A percentile compares a stretch with the other conserved stretches of the same genome.
Conservation (phyloP, 2,329 filamentous ascomycete species). For the Colletotrichum gigasporum region DNA sequence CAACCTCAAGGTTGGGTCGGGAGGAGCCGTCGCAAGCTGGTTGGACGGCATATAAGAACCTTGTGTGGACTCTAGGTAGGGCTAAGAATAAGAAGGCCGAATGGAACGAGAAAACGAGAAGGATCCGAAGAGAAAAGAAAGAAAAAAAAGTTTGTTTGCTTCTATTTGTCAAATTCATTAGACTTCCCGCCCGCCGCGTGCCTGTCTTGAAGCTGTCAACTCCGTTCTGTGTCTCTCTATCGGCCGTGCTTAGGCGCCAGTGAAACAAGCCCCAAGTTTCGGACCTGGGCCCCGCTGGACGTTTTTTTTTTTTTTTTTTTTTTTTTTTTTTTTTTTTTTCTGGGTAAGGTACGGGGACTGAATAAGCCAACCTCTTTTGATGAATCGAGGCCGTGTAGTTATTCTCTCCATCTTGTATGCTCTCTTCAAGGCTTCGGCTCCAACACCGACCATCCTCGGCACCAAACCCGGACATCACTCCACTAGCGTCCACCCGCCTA, state of each 20-base stretch:
- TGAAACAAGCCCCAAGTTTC: constrained; percentile 30
- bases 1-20: too few relatives aligned
- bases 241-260: not conserved
- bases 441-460: too few relatives aligned
- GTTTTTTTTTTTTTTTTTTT: too few relatives aligned
- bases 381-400: too few relatives aligned
- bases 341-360: too few relatives aligned
- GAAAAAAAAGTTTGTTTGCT: not conserved
- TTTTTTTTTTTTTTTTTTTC: too few relatives aligned
- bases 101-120: not conserved
- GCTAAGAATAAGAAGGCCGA: not conserved
- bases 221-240: too few relatives aligned
- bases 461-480: constrained; percentile 13
- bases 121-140: not conserved
- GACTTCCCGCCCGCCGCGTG: not conserved
- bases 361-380: too few relatives aligned
- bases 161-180: too few relatives aligned
- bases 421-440: too few relatives aligned
- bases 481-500: constrained; percentile 17
- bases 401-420: too few relatives aligned
- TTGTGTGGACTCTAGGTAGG: not conserved
- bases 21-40: not conserved
- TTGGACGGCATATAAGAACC: not conserved
- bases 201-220: too few relatives aligned
- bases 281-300: constrained; percentile 1